A percentile compares a stretch with the other conserved stretches of the same genome.
phyloP scores from a whole-genome alignment of 768 basidiomycete species.

The Butyriboletus loyo region DNA sequence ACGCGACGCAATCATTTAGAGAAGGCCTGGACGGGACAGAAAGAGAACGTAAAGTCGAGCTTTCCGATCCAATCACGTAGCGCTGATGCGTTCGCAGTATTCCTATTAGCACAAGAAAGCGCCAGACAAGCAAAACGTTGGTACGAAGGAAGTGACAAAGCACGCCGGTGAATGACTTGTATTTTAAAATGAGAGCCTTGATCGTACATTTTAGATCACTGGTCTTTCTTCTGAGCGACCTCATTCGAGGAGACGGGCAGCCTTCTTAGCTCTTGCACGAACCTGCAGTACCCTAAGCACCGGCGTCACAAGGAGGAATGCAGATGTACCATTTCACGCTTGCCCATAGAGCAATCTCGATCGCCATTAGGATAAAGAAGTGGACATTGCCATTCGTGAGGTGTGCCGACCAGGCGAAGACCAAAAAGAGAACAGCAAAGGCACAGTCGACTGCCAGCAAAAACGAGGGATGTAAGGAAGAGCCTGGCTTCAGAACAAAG shows the following conservation, averaged over 20 bases:
- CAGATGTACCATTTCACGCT: constrained; percentile 73
- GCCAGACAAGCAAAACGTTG: constrained; percentile 73
- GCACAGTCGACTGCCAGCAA: constrained; percentile 60
- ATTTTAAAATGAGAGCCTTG: neutral
- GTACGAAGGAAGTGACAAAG: constrained; percentile 73
- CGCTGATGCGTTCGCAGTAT: constrained; percentile 51
- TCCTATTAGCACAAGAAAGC: constrained; percentile 81
- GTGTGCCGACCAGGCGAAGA: constrained; percentile 57
- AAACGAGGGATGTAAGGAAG: constrained; percentile 70
- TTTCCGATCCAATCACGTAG: neutral
- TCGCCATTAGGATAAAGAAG: constrained; percentile 59
- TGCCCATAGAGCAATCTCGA: constrained; percentile 70
- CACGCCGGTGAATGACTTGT: constrained; percentile 38
- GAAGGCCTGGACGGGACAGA: constrained; percentile 94
- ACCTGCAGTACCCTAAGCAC: constrained; percentile 42
- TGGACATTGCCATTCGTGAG: constrained; percentile 66
- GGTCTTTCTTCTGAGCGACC: constrained; percentile 23
- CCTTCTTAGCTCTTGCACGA: constrained; percentile 59
- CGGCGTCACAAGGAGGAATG: neutral
- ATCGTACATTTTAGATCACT: constrained; percentile 7
- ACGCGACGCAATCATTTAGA: constrained; percentile 70
- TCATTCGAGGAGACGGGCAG: constrained; percentile 23
- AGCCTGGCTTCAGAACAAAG: constrained; percentile 68
- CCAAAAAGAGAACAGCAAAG: constrained; percentile 54
- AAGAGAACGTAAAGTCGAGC: constrained; percentile 69